A percentile compares a stretch with the other conserved stretches of the same genome.
These are phyloP conservation scores for Blastobotrys parvus DNA, from an alignment of 805 yeast species.

Conservation along the genomic window DNA sequence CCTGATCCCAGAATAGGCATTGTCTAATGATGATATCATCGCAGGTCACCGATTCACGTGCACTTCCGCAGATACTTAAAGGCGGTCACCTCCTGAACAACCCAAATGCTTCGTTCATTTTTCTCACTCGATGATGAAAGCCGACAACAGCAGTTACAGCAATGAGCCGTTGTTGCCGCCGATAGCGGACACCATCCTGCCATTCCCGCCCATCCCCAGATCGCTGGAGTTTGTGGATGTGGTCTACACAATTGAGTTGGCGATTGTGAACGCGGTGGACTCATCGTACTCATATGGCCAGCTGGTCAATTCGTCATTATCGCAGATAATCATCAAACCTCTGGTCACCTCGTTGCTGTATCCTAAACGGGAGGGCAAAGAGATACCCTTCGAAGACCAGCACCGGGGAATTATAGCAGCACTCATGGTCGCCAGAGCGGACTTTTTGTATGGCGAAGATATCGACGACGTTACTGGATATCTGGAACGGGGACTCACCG, in stretches of 20 bases:
- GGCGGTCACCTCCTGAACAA: no score
- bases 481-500: slow-evolving; percentile 17
- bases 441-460: slow-evolving; percentile 20
- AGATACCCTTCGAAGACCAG: slow-evolving; percentile 8
- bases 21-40: no score
- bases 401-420: slow-evolving; percentile 26
- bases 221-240: slow-evolving; percentile 19
- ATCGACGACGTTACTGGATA: slow-evolving; percentile 11
- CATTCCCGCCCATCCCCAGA: slow-evolving; percentile 18
- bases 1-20: no score
- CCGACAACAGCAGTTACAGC: no score
- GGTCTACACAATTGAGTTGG: slow-evolving; percentile 19
- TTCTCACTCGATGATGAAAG: no score
- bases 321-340: slow-evolving; percentile 19
- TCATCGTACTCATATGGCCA: slow-evolving; percentile 25
- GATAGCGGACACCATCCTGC: not conserved
- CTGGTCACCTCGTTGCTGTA: slow-evolving; percentile 14
- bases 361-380: slow-evolving; percentile 3
- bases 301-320: slow-evolving; percentile 18
- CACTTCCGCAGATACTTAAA: no score
- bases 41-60: no score
- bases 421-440: slow-evolving; percentile 22
- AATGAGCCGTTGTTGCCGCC: not conserved
- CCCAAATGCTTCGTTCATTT: no score
- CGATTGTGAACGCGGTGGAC: slow-evolving; percentile 19